Evolutionary conservation across 768 basidiomycete genomes (phyloP), one percentile per base, ranked within the genome.

Genomic region (Termitomyces sp.): DNA sequence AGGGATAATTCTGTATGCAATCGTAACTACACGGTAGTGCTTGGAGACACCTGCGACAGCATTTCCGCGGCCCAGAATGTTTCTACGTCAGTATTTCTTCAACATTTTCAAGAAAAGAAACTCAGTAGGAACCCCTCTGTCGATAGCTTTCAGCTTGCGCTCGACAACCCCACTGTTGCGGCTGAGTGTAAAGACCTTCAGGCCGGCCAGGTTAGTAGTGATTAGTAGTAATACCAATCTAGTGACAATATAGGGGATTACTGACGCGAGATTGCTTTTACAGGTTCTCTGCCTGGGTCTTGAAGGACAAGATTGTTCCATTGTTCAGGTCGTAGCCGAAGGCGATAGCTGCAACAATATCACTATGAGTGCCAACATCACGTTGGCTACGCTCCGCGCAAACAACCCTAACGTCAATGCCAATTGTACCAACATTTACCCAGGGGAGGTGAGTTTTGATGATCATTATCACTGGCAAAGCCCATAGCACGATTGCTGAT

Each of bases 381-480:
- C 78, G 52, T 62, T 76, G 64, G 75, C 65, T 43, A 81, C 80
- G 25, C 74, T 91, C 29, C 69, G 77, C 62, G 67, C 76, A 36
- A 89, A 90, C 76, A 91, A 90, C 75, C 87, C 84, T 3, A 86
- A 89, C 67, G 70, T 90, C 59, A 73, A 85, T 70, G 59, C 63
- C 9, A 66, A 38, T 7, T 87, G 86, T 73, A 70, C 70, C 38
- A 86, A 86, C 73, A 78, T 89, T 57, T 84, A 84, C 72, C 70
- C 80, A 59, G 80, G 76, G 53, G 86, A 89, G 80, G 88, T 88
- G 54, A 53, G 37, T 36, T 43, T 31, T 15, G 0, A 8, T 15
- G 34, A 34, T 15, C 5, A 31, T 12, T 10, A 36, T 37, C 17
- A 8, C 3, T 7, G 31, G 15, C 8, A 17, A 40, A 56, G 42